Evolutionary conservation across 768 basidiomycete species (phyloP).

Genomic region (Tephrocybe sp.): DNA sequence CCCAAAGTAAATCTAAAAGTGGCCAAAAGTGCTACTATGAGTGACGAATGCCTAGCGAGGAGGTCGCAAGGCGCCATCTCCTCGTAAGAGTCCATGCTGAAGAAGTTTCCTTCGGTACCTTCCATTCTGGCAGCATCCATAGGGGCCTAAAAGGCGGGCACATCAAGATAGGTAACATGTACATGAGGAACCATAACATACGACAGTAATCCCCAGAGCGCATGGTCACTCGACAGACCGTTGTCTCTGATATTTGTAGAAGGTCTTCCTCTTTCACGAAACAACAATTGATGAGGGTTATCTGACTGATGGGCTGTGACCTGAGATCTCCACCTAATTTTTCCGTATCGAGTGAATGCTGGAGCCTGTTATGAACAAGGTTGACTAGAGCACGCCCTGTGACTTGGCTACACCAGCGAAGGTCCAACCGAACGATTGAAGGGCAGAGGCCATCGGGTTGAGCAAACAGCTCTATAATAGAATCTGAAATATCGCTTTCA

Average conservation of each 20-base stretch:
- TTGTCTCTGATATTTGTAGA: constrained; percentile 43
- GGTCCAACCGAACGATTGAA: constrained; percentile 43
- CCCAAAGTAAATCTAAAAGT: too few relatives aligned
- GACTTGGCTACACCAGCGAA: constrained; percentile 59
- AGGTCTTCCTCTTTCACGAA: constrained; percentile 55
- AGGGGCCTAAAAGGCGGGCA: constrained; percentile 28
- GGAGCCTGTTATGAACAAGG: constrained; percentile 40
- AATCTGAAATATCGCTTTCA: constrained; percentile 55
- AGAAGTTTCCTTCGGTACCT: constrained; percentile 52
- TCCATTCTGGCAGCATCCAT: constrained; percentile 53
- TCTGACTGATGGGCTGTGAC: constrained; percentile 34
- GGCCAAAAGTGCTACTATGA: too few relatives aligned
- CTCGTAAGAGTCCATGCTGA: constrained; percentile 21
- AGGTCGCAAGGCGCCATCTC: background rate
- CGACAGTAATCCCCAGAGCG: constrained; percentile 49
- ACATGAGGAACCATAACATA: constrained; percentile 36
- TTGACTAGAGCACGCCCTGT: constrained; percentile 48
- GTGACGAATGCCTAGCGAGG: background rate
- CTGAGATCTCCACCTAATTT: background rate
- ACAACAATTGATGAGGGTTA: constrained; percentile 56
- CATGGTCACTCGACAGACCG: constrained; percentile 45
- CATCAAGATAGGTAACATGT: background rate
- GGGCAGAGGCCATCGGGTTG: constrained; percentile 41
- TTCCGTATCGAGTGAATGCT: background rate
- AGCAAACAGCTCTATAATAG: constrained; percentile 37